These are phyloP conservation scores for Sclerotinia sclerotiorum DNA, from an alignment of 2,329 filamentous ascomycete species.

Conservation along the genomic window DNA sequence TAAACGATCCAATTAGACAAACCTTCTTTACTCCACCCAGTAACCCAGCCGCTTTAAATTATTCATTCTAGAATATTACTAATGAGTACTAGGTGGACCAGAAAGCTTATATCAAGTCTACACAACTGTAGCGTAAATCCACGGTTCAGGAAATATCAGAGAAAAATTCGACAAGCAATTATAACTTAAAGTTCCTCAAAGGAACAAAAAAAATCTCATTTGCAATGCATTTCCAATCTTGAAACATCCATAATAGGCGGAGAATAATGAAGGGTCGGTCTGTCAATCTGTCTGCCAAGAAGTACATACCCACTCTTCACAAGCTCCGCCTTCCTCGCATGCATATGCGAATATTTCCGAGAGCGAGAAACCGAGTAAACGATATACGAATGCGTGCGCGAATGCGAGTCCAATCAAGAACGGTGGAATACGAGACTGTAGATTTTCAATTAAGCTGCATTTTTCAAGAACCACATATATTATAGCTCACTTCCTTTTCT, in stretches of 20 bases:
- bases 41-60: too few species aligned
- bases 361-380: background rate
- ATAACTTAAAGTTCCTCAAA: background rate
- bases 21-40: too few species aligned
- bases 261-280: background rate
- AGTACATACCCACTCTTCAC: background rate
- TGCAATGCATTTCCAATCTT: background rate
- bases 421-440: background rate
- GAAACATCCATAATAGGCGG: background rate
- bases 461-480: background rate
- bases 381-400: background rate
- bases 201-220: background rate
- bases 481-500: background rate
- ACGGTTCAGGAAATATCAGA: background rate
- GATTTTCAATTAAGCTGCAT: background rate
- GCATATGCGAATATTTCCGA: background rate
- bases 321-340: background rate
- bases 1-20: background rate
- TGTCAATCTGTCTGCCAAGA: background rate
- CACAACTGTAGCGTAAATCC: too few species aligned
- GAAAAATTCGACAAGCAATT: background rate
- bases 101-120: background rate
- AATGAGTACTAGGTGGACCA: background rate
- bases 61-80: background rate
- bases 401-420: background rate